Conservation (phyloP, 73 alveolate genomes). For the Paramecium tetraurelia region DNA sequence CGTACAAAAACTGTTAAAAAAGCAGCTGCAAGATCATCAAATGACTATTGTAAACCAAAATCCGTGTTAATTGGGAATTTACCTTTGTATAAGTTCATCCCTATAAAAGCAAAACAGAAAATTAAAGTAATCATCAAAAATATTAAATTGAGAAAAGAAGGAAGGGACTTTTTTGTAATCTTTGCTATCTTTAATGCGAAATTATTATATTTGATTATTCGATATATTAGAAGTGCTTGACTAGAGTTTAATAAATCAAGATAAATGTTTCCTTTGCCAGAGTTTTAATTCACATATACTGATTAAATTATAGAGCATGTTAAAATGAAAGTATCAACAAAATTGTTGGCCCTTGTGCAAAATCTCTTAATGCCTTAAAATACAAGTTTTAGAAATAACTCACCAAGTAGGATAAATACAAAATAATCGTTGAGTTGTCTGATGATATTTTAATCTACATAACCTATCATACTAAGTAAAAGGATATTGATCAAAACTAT, state of each 20-base stretch:
- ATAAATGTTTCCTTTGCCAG: background rate
- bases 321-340: background rate
- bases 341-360: background rate
- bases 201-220: conserved; percentile 5
- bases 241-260: background rate
- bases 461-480: background rate
- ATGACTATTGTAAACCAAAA: background rate
- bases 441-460: background rate
- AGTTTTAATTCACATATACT: background rate
- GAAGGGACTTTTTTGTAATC: background rate
- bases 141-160: conserved; percentile 1
- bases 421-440: background rate
- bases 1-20: conserved; percentile 6
- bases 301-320: background rate
- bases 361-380: background rate
- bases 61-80: background rate
- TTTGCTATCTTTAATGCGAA: conserved; percentile 23
- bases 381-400: background rate
- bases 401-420: background rate
- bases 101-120: conserved; percentile 3
- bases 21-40: background rate
- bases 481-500: background rate
- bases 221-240: background rate
- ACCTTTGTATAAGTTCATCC: conserved; percentile 6
- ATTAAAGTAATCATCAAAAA: background rate